These are phyloP conservation scores for Protomyces lactucae-debilis DNA, from an alignment of 1,139 yeast species.

Conservation along the genomic window DNA sequence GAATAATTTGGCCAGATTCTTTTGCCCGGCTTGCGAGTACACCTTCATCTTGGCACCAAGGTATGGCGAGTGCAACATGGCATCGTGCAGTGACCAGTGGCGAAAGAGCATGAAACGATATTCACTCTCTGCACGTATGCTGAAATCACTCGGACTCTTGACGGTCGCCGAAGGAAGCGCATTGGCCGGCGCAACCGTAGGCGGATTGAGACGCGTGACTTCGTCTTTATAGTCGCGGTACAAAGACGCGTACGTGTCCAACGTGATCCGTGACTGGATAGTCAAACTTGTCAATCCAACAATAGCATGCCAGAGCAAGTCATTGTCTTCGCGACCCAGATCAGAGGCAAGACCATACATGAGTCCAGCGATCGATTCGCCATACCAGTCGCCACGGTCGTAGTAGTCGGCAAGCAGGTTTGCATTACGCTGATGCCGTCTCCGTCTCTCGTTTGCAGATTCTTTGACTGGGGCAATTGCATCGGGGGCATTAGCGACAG, in stretches of 20 bases:
- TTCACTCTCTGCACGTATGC: slow-evolving; percentile 69
- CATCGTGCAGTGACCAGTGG: slow-evolving; percentile 89
- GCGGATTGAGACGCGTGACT: slow-evolving; percentile 62
- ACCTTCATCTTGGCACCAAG: slow-evolving; percentile 80
- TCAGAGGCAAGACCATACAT: slow-evolving; percentile 73
- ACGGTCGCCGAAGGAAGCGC: slow-evolving; percentile 40
- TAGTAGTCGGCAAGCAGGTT: slow-evolving; percentile 63
- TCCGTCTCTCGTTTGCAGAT: slow-evolving; percentile 21
- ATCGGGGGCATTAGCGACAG: not conserved
- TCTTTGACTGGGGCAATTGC: slow-evolving; percentile 26
- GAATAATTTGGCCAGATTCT: slow-evolving; percentile 78
- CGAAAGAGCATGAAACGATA: slow-evolving; percentile 79
- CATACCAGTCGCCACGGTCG: slow-evolving; percentile 72
- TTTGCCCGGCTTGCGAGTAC: slow-evolving; percentile 91
- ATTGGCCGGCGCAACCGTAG: slow-evolving; percentile 31
- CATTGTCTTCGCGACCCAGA: slow-evolving; percentile 70
- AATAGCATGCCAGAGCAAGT: slow-evolving; percentile 77
- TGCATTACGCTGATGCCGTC: slow-evolving; percentile 46
- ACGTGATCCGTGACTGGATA: slow-evolving; percentile 49
- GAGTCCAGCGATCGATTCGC: slow-evolving; percentile 71
- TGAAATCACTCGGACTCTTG: slow-evolving; percentile 52
- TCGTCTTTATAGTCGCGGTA: slow-evolving; percentile 78
- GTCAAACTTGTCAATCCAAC: slow-evolving; percentile 85
- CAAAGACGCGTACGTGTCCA: slow-evolving; percentile 67
- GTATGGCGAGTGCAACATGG: slow-evolving; percentile 83